Conservation (phyloP, 2,329 filamentous ascomycete genomes). For the Parastagonospora avenae region DNA sequence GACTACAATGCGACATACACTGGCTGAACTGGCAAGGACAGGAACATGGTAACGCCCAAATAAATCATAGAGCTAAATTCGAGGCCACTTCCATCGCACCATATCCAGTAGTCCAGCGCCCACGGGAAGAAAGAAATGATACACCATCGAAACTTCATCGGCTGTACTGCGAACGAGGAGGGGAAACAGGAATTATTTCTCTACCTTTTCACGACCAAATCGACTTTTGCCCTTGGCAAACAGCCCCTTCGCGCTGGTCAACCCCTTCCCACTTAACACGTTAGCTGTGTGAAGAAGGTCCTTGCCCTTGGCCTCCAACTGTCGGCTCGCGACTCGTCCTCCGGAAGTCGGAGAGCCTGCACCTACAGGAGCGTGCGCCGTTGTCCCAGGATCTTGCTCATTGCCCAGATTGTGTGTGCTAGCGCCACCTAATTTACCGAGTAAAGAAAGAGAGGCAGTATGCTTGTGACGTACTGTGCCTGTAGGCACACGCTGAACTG, state of each 20-base stretch:
- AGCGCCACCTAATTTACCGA: constrained; percentile 41
- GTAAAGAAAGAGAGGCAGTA: constrained; percentile 43
- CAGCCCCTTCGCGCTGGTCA: constrained; percentile 85
- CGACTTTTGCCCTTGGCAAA: constrained; percentile 90
- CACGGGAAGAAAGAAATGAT: constrained; percentile 9
- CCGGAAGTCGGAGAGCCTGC: constrained; percentile 26
- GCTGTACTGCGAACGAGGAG: constrained; percentile 12
- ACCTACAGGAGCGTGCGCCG: constrained; percentile 34
- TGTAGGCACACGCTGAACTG: constrained; percentile 33
- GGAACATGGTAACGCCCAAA: constrained; percentile 27
- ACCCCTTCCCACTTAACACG: constrained; percentile 68
- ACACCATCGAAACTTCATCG: constrained; percentile 15
- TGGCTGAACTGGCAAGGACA: constrained; percentile 18
- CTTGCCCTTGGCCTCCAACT: constrained; percentile 81
- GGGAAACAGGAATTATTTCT: constrained; percentile 65
- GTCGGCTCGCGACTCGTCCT: constrained; percentile 29
- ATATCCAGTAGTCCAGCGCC: constrained; percentile 16
- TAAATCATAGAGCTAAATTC: constrained; percentile 17
- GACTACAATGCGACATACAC: constrained; percentile 29
- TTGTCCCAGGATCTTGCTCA: constrained; percentile 29
- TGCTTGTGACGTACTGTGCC: constrained; percentile 40
- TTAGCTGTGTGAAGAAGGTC: constrained; percentile 86
- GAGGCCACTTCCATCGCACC: constrained; percentile 15
- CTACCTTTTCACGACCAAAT: constrained; percentile 83
- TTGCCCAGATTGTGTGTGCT: constrained; percentile 17